Evolutionary conservation across 2,329 filamentous ascomycete genomes (phyloP).

Genomic region (Lecanicillium sp.): DNA sequence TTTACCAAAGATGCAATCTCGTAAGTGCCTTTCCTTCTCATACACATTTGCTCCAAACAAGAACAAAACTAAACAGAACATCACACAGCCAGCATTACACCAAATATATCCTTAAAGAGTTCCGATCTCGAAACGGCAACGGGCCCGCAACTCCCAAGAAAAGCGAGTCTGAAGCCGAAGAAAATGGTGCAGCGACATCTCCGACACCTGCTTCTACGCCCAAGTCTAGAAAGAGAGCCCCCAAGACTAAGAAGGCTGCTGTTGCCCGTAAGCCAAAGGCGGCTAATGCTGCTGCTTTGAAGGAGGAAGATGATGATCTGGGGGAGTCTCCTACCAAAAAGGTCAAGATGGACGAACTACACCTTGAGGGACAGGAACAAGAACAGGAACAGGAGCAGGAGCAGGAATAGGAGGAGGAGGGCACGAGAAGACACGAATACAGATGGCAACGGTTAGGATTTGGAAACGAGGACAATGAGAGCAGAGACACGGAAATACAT

Average conservation of each 20-base stretch:
- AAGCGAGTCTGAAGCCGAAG: neutral
- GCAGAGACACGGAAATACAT: too few relatives aligned
- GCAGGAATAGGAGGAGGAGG: neutral
- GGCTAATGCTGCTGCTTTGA: neutral
- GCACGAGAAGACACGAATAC: too few relatives aligned
- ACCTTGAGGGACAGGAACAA: conserved; percentile 8
- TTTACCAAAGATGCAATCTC: conserved; percentile 31
- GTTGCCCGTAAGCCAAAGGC: conserved; percentile 11
- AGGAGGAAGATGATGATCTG: conserved; percentile 2
- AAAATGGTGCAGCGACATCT: neutral
- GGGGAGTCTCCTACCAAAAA: conserved; percentile 8
- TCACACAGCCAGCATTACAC: conserved; percentile 30
- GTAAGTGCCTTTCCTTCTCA: conserved; percentile 18
- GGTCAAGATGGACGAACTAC: conserved; percentile 11
- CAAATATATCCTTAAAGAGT: conserved; percentile 28
- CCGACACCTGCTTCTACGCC: neutral
- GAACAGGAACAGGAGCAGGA: conserved; percentile 11
- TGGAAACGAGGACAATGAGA: too few relatives aligned
- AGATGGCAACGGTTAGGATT: too few relatives aligned
- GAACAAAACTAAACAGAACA: too few relatives aligned
- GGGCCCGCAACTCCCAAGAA: conserved; percentile 1
- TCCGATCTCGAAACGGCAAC: conserved; percentile 19
- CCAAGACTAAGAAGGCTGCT: conserved; percentile 8
- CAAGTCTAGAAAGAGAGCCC: conserved; percentile 1
- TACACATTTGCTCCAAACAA: too few relatives aligned